These are phyloP conservation scores for Salvia sclarea DNA, from an alignment of 305 asterid species.

Conservation along the genomic window DNA sequence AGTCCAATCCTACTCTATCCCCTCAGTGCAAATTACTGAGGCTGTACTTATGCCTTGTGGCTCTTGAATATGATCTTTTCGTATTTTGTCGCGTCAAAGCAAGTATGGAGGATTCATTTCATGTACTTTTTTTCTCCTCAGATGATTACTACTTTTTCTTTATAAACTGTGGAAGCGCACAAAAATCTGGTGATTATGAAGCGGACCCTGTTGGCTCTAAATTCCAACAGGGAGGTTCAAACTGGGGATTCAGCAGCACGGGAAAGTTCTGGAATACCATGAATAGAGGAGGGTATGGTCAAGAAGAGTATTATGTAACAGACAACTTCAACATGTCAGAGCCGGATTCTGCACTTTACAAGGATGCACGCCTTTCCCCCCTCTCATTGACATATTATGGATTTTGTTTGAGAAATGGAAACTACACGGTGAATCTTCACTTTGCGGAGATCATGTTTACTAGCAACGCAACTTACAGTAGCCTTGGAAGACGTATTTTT, in stretches of 20 bases:
- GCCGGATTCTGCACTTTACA: slow-evolving; percentile 46
- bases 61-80: too few relatives aligned
- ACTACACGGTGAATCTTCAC: slow-evolving; percentile 67
- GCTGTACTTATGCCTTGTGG: too few relatives aligned
- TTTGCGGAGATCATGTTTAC: slow-evolving; percentile 77
- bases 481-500: slow-evolving; percentile 77
- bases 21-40: too few relatives aligned
- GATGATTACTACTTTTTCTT: neutral
- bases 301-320: too few relatives aligned
- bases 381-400: slow-evolving; percentile 71
- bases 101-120: neutral
- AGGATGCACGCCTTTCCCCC: slow-evolving; percentile 63
- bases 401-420: slow-evolving; percentile 64
- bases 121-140: neutral
- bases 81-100: neutral
- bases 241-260: slow-evolving; percentile 54
- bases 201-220: too few relatives aligned
- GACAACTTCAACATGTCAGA: slow-evolving; percentile 44
- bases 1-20: too few relatives aligned
- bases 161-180: neutral
- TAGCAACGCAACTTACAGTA: slow-evolving; percentile 37
- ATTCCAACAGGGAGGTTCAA: slow-evolving; percentile 30
- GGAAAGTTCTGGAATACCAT: slow-evolving; percentile 50
- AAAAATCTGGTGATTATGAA: neutral
- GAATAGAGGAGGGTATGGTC: too few relatives aligned